Evolutionary conservation across 2,329 filamentous ascomycete genomes (phyloP).

Genomic region (Aspergillus sp.): DNA sequence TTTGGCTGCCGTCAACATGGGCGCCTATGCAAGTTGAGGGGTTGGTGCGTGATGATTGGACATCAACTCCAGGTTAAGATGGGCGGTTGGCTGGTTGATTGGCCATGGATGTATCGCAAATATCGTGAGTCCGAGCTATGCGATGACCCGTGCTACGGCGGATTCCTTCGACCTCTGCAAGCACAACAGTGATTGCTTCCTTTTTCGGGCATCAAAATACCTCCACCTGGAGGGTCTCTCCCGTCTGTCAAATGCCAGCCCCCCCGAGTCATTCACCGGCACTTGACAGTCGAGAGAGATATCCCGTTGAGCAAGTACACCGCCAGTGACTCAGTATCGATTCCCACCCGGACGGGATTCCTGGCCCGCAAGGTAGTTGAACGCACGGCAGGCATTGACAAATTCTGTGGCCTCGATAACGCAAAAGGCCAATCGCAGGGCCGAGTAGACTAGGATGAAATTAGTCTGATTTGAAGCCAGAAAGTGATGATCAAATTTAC

Average conservation of each 20-base stretch:
- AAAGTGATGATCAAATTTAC: conserved; percentile 3
- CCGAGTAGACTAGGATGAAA: neutral
- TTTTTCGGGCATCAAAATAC: conserved; percentile 1
- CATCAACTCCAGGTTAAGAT: neutral
- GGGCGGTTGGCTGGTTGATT: conserved; percentile 19
- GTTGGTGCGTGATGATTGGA: conserved; percentile 16
- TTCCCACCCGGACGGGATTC: no score
- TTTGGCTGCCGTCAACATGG: conserved; percentile 10
- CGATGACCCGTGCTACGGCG: conserved; percentile 5
- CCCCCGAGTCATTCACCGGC: neutral
- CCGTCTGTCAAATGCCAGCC: neutral
- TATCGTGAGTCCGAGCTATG: conserved; percentile 11
- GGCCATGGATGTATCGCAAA: conserved; percentile 14
- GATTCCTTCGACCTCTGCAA: conserved; percentile 2
- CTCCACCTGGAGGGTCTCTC: neutral
- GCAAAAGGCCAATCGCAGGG: neutral
- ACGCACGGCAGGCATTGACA: conserved; percentile 6
- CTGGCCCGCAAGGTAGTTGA: neutral
- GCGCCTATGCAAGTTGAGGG: conserved; percentile 18
- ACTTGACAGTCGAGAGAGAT: no score
- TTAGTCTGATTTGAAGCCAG: neutral
- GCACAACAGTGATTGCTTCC: neutral
- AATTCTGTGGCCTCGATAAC: conserved; percentile 1
- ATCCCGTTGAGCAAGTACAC: no score
- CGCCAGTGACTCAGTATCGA: no score